Evolutionary conservation across 2,329 filamentous ascomycete genomes (phyloP), one percentile per base, ranked within the genome.

Genomic region (Thermothelomyces thermophilus): DNA sequence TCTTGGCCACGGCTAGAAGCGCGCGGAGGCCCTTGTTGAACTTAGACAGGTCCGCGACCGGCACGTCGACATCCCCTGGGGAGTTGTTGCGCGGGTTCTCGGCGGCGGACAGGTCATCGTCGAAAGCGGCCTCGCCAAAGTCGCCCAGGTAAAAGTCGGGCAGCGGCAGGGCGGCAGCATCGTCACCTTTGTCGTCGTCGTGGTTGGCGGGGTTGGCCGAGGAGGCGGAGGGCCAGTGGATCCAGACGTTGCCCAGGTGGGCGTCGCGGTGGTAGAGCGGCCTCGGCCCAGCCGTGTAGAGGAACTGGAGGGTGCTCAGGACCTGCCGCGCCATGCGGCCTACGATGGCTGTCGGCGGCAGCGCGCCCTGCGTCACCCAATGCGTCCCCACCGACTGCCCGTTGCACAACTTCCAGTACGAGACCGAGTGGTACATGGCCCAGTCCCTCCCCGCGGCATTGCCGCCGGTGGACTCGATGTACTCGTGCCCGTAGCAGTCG

Each of bases 401-500:
- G 35, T 53, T 51, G 30, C 20, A 37, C 11, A 51, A 40, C 34
- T 47, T 50, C 51, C 51, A 53, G 34, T 53, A 53, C 11, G 51
- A 53, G 8, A 45, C 26, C 2, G 48, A 50, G 28, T 46, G 34
- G 22, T 46, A 30, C 13, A n/a, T 42, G 16, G 30, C 10, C 4
- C 17, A 6, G n/a, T n/a, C n/a, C n/a, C n/a, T n/a, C 0, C 42
- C 48, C 2, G 1, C 9, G 11, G 4, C 3, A 14, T 36, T 28
- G 2, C 5, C n/a, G 30, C 28, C 6, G 8, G 20, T 41, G 11
- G 48, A 46, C 13, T 14, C 16, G 31, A 51, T 46, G 42, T 46
- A 51, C 11, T 51, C 36, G 40, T 51, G 39, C 3, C 37, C 36
- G n/a, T 46, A 46, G 31, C 22, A 46, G 11, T 50, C 19, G 17